These are phyloP conservation scores for Elymus sibiricus DNA, from an alignment of 176 grass and related monocot species.

Conservation along the genomic window DNA sequence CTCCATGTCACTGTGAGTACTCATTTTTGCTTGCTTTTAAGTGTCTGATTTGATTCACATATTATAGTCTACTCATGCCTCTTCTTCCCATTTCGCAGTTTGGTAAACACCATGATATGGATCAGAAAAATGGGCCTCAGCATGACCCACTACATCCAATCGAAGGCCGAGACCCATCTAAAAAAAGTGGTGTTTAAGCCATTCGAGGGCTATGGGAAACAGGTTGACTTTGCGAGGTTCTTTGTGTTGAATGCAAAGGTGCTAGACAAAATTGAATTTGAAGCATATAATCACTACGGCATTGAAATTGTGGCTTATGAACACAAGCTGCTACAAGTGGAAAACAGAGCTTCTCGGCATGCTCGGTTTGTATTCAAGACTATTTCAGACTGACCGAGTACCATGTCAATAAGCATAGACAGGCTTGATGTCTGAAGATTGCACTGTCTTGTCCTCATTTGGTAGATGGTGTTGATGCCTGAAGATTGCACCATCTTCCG, in stretches of 20 bases:
- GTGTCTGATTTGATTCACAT: background rate
- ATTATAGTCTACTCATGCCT: background rate
- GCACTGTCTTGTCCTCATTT: background rate
- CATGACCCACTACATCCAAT: background rate
- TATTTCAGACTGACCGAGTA: background rate
- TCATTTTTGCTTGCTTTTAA: background rate
- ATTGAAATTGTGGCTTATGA: background rate
- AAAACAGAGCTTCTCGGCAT: background rate
- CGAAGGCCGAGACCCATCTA: background rate
- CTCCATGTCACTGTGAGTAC: background rate
- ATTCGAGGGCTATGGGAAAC: background rate
- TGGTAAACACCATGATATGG: background rate
- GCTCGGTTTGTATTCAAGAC: background rate
- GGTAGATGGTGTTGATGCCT: background rate
- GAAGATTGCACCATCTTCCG: background rate
- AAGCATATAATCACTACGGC: background rate
- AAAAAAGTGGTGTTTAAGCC: background rate
- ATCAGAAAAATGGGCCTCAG: background rate
- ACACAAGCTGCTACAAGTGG: background rate
- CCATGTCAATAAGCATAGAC: background rate
- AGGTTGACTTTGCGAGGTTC: background rate
- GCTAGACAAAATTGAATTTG: background rate
- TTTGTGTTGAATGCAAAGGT: background rate
- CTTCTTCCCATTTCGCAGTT: background rate
- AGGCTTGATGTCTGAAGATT: background rate